phyloP scores from a whole-genome alignment of 2,329 filamentous ascomycete genomes.

The Ophidiomyces ophidiicola region DNA sequence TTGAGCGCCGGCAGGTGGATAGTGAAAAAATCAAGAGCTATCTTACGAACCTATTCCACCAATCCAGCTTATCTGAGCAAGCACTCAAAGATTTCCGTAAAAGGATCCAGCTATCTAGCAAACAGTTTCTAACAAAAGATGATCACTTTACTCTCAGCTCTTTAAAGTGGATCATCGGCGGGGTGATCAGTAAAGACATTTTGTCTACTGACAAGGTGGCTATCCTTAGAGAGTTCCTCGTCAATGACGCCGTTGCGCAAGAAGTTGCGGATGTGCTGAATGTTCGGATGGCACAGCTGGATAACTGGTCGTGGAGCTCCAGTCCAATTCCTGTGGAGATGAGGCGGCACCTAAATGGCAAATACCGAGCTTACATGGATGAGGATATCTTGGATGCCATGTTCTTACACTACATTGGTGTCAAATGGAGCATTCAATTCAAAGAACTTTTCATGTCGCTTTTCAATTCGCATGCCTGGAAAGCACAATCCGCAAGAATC shows the following conservation, averaged over 20 bases:
- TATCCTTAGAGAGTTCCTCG: conserved; percentile 41
- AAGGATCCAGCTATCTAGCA: conserved; percentile 29
- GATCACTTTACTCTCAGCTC: conserved; percentile 32
- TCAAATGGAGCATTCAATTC: conserved; percentile 40
- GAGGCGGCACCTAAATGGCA: conserved; percentile 44
- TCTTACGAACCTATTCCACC: conserved; percentile 41
- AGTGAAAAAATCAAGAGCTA: conserved; percentile 37
- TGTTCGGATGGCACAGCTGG: conserved; percentile 41
- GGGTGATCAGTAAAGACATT: conserved; percentile 40
- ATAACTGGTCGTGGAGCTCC: conserved; percentile 42
- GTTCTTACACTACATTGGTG: conserved; percentile 43
- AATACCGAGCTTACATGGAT: conserved; percentile 49
- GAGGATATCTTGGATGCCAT: conserved; percentile 47
- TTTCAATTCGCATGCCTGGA: conserved; percentile 34
- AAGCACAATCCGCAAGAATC: conserved; percentile 23
- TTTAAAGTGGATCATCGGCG: conserved; percentile 38
- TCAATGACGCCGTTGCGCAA: conserved; percentile 38
- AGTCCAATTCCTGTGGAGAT: conserved; percentile 38
- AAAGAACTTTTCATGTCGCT: conserved; percentile 31
- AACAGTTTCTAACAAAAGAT: conserved; percentile 19
- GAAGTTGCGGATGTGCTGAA: conserved; percentile 48
- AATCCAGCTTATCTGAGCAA: conserved; percentile 30
- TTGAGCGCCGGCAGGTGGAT: conserved; percentile 39
- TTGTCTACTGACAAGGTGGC: conserved; percentile 41
- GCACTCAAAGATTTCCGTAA: conserved; percentile 34